Conservation (phyloP, 768 basidiomycete species). For the Lactarius deliciosus region DNA sequence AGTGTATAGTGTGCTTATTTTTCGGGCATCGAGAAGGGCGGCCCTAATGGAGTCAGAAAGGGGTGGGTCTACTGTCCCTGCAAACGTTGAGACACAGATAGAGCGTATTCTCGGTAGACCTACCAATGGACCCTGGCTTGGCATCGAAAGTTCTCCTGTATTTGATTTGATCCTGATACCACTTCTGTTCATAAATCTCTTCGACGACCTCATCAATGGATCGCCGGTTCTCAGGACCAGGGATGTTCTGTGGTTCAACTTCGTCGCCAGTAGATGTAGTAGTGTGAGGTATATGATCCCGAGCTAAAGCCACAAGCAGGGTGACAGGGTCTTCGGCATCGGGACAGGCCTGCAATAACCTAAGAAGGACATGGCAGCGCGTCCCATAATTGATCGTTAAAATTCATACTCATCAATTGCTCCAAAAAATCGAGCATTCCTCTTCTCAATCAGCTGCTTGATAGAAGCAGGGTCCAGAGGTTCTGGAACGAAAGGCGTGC, state of each 20-base stretch:
- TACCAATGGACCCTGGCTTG: constrained; percentile 54
- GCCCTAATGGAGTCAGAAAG: constrained; percentile 56
- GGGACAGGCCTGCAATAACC: constrained; percentile 57
- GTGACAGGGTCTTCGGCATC: constrained; percentile 57
- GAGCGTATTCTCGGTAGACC: constrained; percentile 13
- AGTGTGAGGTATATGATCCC: constrained; percentile 69
- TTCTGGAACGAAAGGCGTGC: constrained; percentile 20
- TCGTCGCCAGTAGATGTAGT: constrained; percentile 44
- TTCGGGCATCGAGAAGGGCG: constrained; percentile 57
- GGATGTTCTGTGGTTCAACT: constrained; percentile 22
- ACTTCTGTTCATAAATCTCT: constrained; percentile 55
- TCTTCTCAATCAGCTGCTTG: constrained; percentile 23
- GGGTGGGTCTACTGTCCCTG: constrained; percentile 52
- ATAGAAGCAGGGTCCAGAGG: constrained; percentile 20
- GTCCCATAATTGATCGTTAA: constrained; percentile 35
- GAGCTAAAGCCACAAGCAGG: constrained; percentile 65
- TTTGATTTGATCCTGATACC: constrained; percentile 73
- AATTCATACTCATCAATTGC: constrained; percentile 49
- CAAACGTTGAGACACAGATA: constrained; percentile 6
- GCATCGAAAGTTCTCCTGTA: constrained; percentile 54
- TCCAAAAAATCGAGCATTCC: constrained; percentile 38
- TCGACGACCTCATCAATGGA: constrained; percentile 57
- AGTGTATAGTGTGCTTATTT: constrained; percentile 62
- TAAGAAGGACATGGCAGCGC: constrained; percentile 33
- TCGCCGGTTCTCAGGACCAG: constrained; percentile 53